Percentiles rank a stretch among this genome's conserved stretches.
These are phyloP conservation scores for Schizophyllum amplum DNA, from an alignment of 1,284 basidiomycete species.

Conservation along the genomic window DNA sequence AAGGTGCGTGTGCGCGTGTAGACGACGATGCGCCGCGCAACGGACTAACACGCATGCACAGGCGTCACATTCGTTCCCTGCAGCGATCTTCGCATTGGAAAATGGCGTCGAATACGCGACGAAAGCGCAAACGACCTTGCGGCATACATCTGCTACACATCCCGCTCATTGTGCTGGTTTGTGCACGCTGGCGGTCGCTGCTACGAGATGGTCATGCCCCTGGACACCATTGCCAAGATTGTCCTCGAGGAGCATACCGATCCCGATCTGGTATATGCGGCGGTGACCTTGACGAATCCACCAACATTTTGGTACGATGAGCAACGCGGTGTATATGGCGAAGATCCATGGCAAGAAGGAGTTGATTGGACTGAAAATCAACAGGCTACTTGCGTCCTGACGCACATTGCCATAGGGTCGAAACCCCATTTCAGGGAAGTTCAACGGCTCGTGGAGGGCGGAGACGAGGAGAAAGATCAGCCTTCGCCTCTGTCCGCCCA, in stretches of 20 bases:
- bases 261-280: slow-evolving; percentile 42
- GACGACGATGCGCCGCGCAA: slow-evolving; percentile 4
- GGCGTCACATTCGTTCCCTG: slow-evolving; percentile 71
- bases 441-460: not conserved
- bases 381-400: slow-evolving; percentile 58
- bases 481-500: not conserved
- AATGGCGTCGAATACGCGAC: slow-evolving; percentile 66
- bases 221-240: slow-evolving; percentile 48
- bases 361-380: slow-evolving; percentile 71
- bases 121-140: slow-evolving; percentile 47
- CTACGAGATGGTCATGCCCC: slow-evolving; percentile 81
- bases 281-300: slow-evolving; percentile 54
- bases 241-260: slow-evolving; percentile 17
- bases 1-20: slow-evolving; percentile 38
- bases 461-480: not conserved
- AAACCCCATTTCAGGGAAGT: not conserved
- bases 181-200: slow-evolving; percentile 61
- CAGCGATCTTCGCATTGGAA: slow-evolving; percentile 63
- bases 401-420: slow-evolving; percentile 60
- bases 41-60: slow-evolving; percentile 21
- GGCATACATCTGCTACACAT: slow-evolving; percentile 62
- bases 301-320: slow-evolving; percentile 63
- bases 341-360: slow-evolving; percentile 55
- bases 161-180: slow-evolving; percentile 66
- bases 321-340: not conserved